These are phyloP conservation scores for Telfairia occidentalis DNA, from an alignment of 331 rosid genomes.

Conservation along the genomic window DNA sequence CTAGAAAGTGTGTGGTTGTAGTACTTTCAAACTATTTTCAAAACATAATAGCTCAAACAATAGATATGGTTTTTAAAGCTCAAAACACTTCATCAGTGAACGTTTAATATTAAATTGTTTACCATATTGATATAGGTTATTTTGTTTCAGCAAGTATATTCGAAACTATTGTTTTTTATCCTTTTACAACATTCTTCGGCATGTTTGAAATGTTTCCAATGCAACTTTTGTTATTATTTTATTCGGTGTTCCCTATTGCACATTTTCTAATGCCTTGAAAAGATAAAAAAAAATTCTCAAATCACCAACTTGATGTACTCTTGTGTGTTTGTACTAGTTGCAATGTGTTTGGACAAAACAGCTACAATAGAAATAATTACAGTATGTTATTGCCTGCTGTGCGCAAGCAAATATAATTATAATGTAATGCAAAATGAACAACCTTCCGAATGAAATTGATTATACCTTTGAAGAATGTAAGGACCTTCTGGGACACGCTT, in stretches of 20 bases:
- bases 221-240: not conserved
- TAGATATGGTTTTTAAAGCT: not conserved
- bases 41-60: not conserved
- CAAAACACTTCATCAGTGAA: not conserved
- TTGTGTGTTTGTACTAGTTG: not conserved
- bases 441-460: not conserved
- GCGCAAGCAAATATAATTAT: not conserved
- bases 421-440: not conserved
- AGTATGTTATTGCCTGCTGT: not conserved
- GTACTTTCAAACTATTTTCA: not conserved
- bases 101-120: not conserved
- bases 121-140: not conserved
- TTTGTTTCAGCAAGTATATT: not conserved
- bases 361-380: not conserved
- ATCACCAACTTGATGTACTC: not conserved
- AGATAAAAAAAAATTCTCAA: not conserved
- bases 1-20: not conserved
- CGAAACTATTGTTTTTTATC: not conserved
- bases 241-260: not conserved
- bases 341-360: not conserved
- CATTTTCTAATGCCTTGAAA: not conserved
- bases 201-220: not conserved
- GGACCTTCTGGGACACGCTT: conserved; percentile 58
- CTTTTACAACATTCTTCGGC: not conserved
- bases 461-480: conserved; percentile 51